These are phyloP conservation scores for Casuarina glauca DNA, from an alignment of 306 rosid species.

Conservation along the genomic window DNA sequence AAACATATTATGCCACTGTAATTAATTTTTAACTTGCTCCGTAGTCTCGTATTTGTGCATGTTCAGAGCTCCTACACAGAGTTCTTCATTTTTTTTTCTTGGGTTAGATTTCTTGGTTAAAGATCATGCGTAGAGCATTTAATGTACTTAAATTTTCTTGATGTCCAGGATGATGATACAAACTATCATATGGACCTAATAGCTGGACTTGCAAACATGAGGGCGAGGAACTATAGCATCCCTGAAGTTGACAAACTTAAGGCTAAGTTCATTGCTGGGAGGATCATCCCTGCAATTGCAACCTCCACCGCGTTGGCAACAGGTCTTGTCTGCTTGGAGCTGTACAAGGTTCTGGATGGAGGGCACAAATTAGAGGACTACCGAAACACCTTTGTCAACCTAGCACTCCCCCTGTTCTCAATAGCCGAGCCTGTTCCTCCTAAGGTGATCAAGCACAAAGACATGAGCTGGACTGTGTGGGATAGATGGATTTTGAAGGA, in stretches of 20 bases:
- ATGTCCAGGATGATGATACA: conserved; percentile 39
- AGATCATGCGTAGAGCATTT: neutral
- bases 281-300: conserved; percentile 44
- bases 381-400: conserved; percentile 39
- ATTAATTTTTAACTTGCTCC: neutral
- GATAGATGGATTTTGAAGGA: conserved; percentile 36
- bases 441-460: conserved; percentile 36
- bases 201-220: conserved; percentile 42
- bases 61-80: neutral
- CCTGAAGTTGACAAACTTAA: conserved; percentile 42
- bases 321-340: conserved; percentile 41
- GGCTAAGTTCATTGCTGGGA: conserved; percentile 42
- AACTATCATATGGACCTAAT: conserved; percentile 43
- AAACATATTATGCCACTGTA: neutral
- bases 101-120: neutral
- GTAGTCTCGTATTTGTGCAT: neutral
- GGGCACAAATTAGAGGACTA: conserved; percentile 38
- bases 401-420: conserved; percentile 37
- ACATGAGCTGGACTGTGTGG: conserved; percentile 41
- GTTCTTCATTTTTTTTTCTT: neutral
- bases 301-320: conserved; percentile 41
- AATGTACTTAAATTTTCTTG: neutral
- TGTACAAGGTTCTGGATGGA: conserved; percentile 36
- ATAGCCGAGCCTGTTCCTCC: conserved; percentile 45
- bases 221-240: conserved; percentile 42